A percentile compares a stretch with the other conserved stretches of the same genome.
Conservation (phyloP, 2,329 filamentous ascomycete genomes). For the Epichloe baconii region DNA sequence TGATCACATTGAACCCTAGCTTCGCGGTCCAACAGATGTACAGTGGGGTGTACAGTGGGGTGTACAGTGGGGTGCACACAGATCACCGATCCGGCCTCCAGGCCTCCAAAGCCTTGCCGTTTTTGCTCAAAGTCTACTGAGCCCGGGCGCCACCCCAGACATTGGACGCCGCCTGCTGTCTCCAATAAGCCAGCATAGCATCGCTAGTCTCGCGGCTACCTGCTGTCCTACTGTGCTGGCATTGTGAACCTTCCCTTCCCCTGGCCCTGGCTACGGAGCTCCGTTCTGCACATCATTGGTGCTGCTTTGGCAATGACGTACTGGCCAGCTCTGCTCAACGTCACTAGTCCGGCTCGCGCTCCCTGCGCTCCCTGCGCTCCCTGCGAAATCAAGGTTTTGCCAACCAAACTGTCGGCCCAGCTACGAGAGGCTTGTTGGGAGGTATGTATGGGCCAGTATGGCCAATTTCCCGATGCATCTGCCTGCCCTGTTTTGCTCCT, state of each 20-base stretch:
- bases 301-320: slow-evolving; percentile 18
- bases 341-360: slow-evolving; percentile 12
- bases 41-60: no score
- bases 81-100: no score
- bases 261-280: slow-evolving; percentile 4
- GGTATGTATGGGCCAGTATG: background rate
- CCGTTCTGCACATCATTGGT: slow-evolving; percentile 3
- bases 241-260: background rate
- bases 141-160: background rate
- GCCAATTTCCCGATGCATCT: background rate
- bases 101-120: background rate
- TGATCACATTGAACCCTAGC: no score
- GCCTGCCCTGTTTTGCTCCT: background rate
- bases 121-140: background rate
- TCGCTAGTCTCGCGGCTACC: background rate
- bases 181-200: background rate
- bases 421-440: background rate
- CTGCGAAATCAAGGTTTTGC: background rate
- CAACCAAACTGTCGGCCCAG: slow-evolving; percentile 1
- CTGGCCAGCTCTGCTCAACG: slow-evolving; percentile 19
- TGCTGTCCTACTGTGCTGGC: background rate
- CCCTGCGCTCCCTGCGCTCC: slow-evolving; percentile 1
- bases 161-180: background rate
- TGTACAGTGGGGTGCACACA: no score
- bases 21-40: no score